Percentiles rank a stretch among this genome's conserved stretches.
These are phyloP conservation scores for Exidia glandulosa DNA, from an alignment of 768 basidiomycete genomes.

Conservation along the genomic window DNA sequence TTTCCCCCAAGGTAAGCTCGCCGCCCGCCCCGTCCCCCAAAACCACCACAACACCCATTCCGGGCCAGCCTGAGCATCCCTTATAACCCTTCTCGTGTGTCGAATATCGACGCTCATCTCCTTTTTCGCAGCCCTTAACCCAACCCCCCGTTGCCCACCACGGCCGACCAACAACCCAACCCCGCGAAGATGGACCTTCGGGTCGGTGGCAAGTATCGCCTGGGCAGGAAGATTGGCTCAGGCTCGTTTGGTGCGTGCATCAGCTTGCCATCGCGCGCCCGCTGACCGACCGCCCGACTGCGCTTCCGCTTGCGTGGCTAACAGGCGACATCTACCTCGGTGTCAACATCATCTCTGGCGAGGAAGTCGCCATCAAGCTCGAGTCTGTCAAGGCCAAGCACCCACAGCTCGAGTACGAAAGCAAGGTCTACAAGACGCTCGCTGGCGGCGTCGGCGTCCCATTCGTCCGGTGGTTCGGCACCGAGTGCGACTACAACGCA, in stretches of 20 bases:
- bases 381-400: constrained; percentile 99
- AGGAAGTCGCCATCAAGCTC: constrained; percentile 99
- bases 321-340: constrained; percentile 98
- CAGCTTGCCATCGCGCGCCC: not conserved
- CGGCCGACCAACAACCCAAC: constrained; percentile 55
- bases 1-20: too few species aligned
- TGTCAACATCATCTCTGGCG: constrained; percentile 99
- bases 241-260: constrained; percentile 82
- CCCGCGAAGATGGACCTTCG: constrained; percentile 61
- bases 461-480: constrained; percentile 91
- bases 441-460: constrained; percentile 99
- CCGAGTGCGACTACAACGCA: constrained; percentile 97
- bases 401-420: constrained; percentile 98
- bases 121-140: not conserved
- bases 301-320: not conserved
- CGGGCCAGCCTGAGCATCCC: too few species aligned
- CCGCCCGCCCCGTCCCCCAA: too few species aligned
- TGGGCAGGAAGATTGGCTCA: constrained; percentile 98
- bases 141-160: constrained; percentile 14
- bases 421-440: constrained; percentile 74
- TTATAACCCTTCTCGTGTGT: not conserved
- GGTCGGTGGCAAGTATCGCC: constrained; percentile 90
- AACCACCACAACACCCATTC: too few species aligned
- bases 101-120: not conserved
- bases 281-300: not conserved